A percentile compares a stretch with the other conserved stretches of the same genome.
Evolutionary conservation across 345 rosid genomes (phyloP).

Genomic region (Diplotaxis tenuifolia): DNA sequence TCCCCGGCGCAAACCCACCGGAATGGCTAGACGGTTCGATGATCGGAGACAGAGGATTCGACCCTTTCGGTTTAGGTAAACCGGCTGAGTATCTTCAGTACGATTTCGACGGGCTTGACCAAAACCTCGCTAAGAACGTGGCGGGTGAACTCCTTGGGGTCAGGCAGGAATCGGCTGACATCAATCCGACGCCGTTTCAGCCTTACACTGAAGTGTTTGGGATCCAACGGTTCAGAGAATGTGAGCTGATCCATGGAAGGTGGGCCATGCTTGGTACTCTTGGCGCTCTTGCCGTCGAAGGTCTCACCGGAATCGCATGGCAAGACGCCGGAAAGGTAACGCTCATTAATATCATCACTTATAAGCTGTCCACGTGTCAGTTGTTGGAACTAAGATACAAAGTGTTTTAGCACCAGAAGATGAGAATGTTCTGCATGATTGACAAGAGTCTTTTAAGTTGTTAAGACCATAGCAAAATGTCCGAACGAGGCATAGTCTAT

Average conservation of each 20-base stretch:
- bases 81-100: conserved; percentile 91
- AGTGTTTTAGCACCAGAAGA: not conserved
- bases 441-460: not conserved
- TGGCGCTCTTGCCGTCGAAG: conserved; percentile 68
- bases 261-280: conserved; percentile 91
- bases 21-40: conserved; percentile 80
- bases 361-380: conserved; percentile 17
- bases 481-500: not conserved
- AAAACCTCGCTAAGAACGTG: conserved; percentile 82
- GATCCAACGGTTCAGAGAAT: conserved; percentile 83
- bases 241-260: conserved; percentile 85
- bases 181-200: conserved; percentile 81
- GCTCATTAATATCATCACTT: not conserved
- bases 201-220: conserved; percentile 87
- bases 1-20: conserved; percentile 64
- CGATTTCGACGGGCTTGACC: conserved; percentile 76
- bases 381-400: not conserved
- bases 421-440: conserved; percentile 3
- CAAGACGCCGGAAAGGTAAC: conserved; percentile 78
- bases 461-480: not conserved
- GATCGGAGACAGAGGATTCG: conserved; percentile 89
- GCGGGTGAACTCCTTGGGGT: conserved; percentile 67
- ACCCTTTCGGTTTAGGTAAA: conserved; percentile 77
- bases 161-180: conserved; percentile 44
- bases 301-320: conserved; percentile 69